Evolutionary conservation across 1,284 basidiomycete genomes (phyloP).

Genomic region (Fomitopsis pinicola): DNA sequence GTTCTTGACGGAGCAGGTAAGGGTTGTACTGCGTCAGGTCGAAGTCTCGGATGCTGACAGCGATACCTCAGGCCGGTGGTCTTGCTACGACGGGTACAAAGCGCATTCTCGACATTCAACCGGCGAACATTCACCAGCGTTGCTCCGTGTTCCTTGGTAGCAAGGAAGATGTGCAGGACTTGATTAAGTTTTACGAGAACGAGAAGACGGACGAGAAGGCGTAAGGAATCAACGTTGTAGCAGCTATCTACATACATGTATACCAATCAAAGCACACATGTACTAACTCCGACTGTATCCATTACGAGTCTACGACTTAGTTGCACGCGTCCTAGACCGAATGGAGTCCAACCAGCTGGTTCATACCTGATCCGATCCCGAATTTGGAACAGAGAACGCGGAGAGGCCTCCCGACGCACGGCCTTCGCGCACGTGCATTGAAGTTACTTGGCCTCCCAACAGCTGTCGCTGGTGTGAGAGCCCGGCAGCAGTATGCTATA

Average conservation of each 20-base stretch:
- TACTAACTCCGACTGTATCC: neutral
- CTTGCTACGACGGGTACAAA: slow-evolving; percentile 91
- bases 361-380: too few relatives aligned
- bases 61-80: slow-evolving; percentile 76
- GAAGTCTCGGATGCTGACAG: neutral
- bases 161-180: slow-evolving; percentile 90
- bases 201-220: slow-evolving; percentile 9
- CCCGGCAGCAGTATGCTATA: too few relatives aligned
- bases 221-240: neutral
- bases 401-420: too few relatives aligned
- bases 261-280: neutral
- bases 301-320: neutral
- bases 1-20: slow-evolving; percentile 88
- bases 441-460: too few relatives aligned
- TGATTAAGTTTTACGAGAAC: slow-evolving; percentile 75
- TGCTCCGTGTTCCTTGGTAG: slow-evolving; percentile 94
- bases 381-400: too few relatives aligned
- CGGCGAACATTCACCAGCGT: slow-evolving; percentile 88
- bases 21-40: slow-evolving; percentile 17
- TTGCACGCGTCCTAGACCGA: neutral
- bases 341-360: too few relatives aligned
- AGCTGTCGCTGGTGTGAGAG: too few relatives aligned
- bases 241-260: neutral
- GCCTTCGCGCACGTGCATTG: too few relatives aligned
- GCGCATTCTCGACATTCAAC: slow-evolving; percentile 91